A percentile compares a stretch with the other conserved stretches of the same genome.
Conservation (phyloP, 2,329 filamentous ascomycete species). For the Thielaviopsis cerberus region DNA sequence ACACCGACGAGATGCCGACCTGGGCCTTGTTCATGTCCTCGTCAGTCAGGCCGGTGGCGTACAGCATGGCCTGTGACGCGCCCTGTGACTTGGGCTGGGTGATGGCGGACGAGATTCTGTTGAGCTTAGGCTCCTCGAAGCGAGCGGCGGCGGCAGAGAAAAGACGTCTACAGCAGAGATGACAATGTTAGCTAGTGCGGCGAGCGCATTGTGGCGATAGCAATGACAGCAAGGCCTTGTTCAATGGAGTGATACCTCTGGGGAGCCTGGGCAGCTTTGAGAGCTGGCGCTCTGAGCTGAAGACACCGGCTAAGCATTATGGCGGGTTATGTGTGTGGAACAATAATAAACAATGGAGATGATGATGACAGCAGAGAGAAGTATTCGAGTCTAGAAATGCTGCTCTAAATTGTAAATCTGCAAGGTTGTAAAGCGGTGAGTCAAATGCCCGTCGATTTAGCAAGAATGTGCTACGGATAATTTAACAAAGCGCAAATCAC, state of each 20-base stretch:
- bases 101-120: constrained; percentile 67
- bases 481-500: constrained; percentile 1
- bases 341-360: neutral
- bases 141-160: constrained; percentile 32
- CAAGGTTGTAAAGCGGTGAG: neutral
- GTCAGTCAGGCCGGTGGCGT: constrained; percentile 76
- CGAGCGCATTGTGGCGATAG: neutral
- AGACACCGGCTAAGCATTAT: constrained; percentile 14
- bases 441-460: neutral
- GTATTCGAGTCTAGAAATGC: neutral
- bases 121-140: constrained; percentile 37
- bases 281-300: constrained; percentile 14
- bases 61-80: constrained; percentile 96
- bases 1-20: constrained; percentile 92
- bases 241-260: constrained; percentile 7
- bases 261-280: constrained; percentile 11
- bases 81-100: constrained; percentile 97
- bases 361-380: neutral
- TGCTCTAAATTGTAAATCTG: no score
- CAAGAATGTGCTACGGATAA: neutral
- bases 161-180: constrained; percentile 23
- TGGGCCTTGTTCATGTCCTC: constrained; percentile 89
- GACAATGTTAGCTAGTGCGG: constrained; percentile 7
- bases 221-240: no score
- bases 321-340: constrained; percentile 5